Evolutionary conservation across 2,329 filamentous ascomycete species (phyloP), one percentile per base, ranked within the genome.

Genomic region (Myriosclerotinia curreyana): DNA sequence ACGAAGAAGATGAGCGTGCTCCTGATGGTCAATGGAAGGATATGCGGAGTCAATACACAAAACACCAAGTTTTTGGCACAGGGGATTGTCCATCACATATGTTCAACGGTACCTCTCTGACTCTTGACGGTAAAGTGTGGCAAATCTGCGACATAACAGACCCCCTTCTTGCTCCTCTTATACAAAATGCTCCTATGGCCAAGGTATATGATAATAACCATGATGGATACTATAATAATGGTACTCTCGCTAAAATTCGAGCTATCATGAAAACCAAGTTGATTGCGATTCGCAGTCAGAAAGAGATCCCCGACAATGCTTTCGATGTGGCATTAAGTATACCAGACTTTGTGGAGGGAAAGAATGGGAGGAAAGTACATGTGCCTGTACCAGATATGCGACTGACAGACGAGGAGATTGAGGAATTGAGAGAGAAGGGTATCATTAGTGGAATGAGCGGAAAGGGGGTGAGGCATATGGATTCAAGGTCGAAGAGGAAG

Each of bases 81-180:
- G 28, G 58, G 36, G 20, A 67, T 40, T 46, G 65, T 25, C 75
- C 79, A 38, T 87, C 82, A 61, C 93, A 98, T 75, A 79, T 94
- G 1, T 98, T 97, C 76, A 91, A 96, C 66, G 94, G 94, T 54
- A 81, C 86, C 65, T 83, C 82, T 2, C 85, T 94, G 62, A 85
- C 86, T 20, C 83, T 85, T 1, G 92, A 96, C 72, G 92, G 92
- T 48, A 95, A 95, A 72, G 88, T 95, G 58, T 99, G 92, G 89
- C 95, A 98, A 79, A 84, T 96, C 34, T 96, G 92, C 77, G 95
- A 99, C 75, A 88, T 98, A 62, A 89, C 86, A 0, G 94, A 98
- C 71, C 90, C 92, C 0, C 73, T 93, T 1, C 80, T 98, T 1
- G 78, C 80, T 0, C 76, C 80, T 14, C 78, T 97, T 3, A 81